Evolutionary conservation across 352 stramenopile genomes (phyloP), one percentile per base, ranked within the genome.

Genomic region (Phytopythium kandeliae): DNA sequence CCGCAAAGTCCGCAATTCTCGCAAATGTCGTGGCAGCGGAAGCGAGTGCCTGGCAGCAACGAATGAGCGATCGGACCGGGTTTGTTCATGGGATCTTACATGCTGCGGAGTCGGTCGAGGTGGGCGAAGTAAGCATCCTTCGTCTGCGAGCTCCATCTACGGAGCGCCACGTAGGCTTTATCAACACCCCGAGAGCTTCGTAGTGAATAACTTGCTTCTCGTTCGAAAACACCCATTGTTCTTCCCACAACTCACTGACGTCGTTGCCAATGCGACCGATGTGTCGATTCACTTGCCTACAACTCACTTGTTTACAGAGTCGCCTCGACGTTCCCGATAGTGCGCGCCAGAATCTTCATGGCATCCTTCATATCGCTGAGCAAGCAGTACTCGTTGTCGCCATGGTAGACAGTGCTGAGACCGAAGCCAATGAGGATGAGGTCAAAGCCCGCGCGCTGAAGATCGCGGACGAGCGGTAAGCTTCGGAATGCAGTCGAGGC

Each of bases 331-430:
- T 93, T 87, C 54, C 69, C 62, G 60, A 96, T 85, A 31, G 88
- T 91, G 47, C 65, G 71, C 30, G 87, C 70, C n/a, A 97, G 75
- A 57, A 97, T 96, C 69, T 89, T 85, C 24, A 90, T 61, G n/a
- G 85, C 89, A 48, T 96, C 70, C 49, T 72, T 70, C 77, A 97
- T 96, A 51, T 94, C 84, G 54, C 62, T 91, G 41, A 97, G 63
- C 41, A 57, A 67, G 54, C 86, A 96, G 69, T 84, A 96, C 63
- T 97, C 90, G 60, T 97, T 97, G 65, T 97, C 89, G 11, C 86
- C 90, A 64, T 97, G 90, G 62, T 97, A 96, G 33, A 90, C 78
- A 0, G 80, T 69, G 55, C 74, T 90, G 62, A 86, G 86, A 54
- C 80, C 83, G 45, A 90, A 93, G 46, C 80, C 80, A 24, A 81